Conservation (phyloP, 1,284 basidiomycete species). For the Inonotus hispidus region DNA sequence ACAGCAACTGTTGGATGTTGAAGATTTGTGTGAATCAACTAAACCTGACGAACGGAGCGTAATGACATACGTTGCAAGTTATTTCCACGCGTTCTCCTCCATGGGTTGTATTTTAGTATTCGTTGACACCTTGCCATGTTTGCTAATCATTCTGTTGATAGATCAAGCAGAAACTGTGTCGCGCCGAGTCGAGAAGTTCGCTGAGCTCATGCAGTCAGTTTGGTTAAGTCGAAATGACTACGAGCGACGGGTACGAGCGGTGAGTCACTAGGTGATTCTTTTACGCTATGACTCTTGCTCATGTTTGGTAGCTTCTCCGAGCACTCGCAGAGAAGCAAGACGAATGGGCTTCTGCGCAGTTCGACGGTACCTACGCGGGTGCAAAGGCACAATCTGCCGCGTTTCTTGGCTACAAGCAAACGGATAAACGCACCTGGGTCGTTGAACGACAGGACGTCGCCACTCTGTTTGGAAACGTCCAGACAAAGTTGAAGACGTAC, state of each 20-base stretch:
- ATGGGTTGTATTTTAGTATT: conserved; percentile 60
- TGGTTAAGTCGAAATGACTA: conserved; percentile 90
- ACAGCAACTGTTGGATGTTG: conserved; percentile 92
- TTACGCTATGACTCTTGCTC: conserved; percentile 9
- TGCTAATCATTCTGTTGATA: conserved; percentile 30
- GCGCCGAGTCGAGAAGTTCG: conserved; percentile 91
- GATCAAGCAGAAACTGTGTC: conserved; percentile 95
- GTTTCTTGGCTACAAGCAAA: conserved; percentile 83
- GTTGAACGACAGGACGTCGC: conserved; percentile 86
- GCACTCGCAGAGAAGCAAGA: conserved; percentile 59
- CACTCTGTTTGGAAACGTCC: conserved; percentile 88
- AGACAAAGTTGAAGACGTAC: conserved; percentile 93
- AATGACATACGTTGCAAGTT: conserved; percentile 95
- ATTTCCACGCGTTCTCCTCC: conserved; percentile 96
- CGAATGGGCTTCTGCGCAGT: conserved; percentile 57
- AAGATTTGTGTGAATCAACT: conserved; percentile 87
- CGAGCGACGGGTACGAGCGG: conserved; percentile 77
- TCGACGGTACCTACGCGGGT: conserved; percentile 74
- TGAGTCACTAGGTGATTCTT: conserved; percentile 31
- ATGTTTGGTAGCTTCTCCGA: conserved; percentile 50
- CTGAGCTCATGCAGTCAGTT: conserved; percentile 88
- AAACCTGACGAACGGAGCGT: conserved; percentile 93
- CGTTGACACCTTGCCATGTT: not conserved
- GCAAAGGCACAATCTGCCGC: conserved; percentile 72
- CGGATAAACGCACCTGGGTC: conserved; percentile 83